Conservation (phyloP, 2,329 filamentous ascomycete species). For the Stromatinia cepivora region DNA sequence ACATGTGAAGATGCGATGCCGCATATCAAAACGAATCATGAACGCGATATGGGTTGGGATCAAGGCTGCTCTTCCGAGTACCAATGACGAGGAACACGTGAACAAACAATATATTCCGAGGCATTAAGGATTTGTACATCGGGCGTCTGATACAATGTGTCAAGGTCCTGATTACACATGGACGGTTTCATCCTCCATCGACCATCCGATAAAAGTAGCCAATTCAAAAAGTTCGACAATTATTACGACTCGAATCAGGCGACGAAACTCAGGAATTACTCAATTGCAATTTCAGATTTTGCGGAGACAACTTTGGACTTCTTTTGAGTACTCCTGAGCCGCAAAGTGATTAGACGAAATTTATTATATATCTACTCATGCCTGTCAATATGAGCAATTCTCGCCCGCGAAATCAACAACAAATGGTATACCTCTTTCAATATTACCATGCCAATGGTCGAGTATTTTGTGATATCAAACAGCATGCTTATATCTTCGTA, state of each 20-base stretch:
- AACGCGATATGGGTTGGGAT: not conserved
- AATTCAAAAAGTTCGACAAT: constrained; percentile 6
- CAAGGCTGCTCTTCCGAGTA: not conserved
- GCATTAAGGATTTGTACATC: constrained; percentile 16
- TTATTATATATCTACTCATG: not conserved
- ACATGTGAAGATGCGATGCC: constrained; percentile 4
- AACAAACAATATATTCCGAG: constrained; percentile 14
- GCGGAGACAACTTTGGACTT: not conserved
- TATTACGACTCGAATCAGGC: not conserved
- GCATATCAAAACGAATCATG: constrained; percentile 11
- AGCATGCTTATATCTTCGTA: constrained; percentile 5
- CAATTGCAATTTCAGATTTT: not conserved
- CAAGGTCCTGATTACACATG: not conserved
- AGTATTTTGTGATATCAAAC: constrained; percentile 15
- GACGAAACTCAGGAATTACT: not conserved
- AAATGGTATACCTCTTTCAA: not conserved
- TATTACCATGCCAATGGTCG: not conserved
- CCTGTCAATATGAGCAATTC: not conserved
- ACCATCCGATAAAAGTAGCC: constrained; percentile 3
- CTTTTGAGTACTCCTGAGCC: not conserved
- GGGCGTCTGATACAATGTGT: constrained; percentile 13
- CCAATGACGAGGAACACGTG: constrained; percentile 1
- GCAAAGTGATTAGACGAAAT: constrained; percentile 7
- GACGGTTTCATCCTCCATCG: constrained; percentile 16
- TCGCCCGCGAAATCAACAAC: not conserved